A percentile compares a stretch with the other conserved stretches of the same genome.
Conservation (phyloP, 441 rosid genomes). For the Erodium trifolium region DNA sequence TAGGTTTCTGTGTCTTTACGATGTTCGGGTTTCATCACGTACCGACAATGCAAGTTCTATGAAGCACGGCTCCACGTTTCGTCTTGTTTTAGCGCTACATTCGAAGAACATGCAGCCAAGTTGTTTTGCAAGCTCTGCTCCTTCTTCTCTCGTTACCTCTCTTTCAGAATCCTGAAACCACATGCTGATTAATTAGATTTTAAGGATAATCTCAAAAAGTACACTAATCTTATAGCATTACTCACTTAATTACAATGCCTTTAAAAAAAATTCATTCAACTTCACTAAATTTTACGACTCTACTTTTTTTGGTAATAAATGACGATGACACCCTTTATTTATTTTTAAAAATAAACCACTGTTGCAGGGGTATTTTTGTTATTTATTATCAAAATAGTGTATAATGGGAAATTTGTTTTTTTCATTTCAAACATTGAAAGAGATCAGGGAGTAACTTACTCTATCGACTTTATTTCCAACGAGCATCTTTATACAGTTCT, state of each 20-base stretch:
- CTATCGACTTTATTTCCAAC: constrained; percentile 71
- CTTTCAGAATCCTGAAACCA: constrained; percentile 51
- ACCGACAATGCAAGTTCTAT: constrained; percentile 62
- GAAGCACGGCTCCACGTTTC: constrained; percentile 53
- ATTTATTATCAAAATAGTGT: too few relatives aligned
- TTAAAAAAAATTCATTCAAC: too few relatives aligned
- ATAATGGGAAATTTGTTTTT: too few relatives aligned
- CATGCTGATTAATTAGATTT: background rate
- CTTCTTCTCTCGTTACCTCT: constrained; percentile 56
- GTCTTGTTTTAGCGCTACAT: constrained; percentile 62
- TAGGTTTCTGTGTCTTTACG: too few relatives aligned
- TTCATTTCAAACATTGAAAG: too few relatives aligned
- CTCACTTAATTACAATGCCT: too few relatives aligned
- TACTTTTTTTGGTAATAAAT: too few relatives aligned
- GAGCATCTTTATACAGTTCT: constrained; percentile 16
- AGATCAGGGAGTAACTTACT: constrained; percentile 30
- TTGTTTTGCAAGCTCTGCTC: constrained; percentile 49
- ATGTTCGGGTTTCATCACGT: background rate
- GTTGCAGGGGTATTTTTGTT: too few relatives aligned
- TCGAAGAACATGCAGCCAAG: constrained; percentile 51
- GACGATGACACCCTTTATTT: too few relatives aligned
- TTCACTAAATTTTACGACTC: too few relatives aligned
- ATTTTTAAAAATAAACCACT: too few relatives aligned
- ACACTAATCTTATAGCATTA: background rate
- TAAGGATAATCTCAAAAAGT: background rate